Conservation (phyloP, 768 basidiomycete genomes). For the Lactarius vividus region DNA sequence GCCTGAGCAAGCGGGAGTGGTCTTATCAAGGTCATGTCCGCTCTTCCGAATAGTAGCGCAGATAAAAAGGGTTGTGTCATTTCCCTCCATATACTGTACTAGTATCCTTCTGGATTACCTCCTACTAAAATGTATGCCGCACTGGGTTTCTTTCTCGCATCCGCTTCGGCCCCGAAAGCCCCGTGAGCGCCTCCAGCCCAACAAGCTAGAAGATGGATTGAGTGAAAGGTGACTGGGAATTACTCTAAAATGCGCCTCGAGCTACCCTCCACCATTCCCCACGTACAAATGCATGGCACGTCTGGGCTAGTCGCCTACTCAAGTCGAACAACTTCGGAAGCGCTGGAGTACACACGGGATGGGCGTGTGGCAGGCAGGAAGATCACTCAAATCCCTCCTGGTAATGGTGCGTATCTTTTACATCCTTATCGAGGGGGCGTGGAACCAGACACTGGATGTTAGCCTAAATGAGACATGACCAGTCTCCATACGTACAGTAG, state of each 20-base stretch:
- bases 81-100: neutral
- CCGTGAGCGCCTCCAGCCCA: neutral
- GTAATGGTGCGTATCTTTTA: neutral
- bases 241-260: neutral
- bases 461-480: neutral
- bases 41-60: slow-evolving; percentile 23
- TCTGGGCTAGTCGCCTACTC: neutral
- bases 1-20: slow-evolving; percentile 27
- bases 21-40: slow-evolving; percentile 24
- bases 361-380: neutral
- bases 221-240: neutral
- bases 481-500: neutral
- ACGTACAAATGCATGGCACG: neutral
- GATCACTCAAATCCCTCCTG: neutral
- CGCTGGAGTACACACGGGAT: neutral
- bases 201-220: neutral
- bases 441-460: neutral
- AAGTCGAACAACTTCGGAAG: neutral
- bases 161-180: neutral
- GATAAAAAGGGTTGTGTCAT: neutral
- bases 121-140: neutral
- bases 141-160: neutral
- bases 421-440: slow-evolving; percentile 18
- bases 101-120: neutral
- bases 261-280: neutral